Percentiles rank a stretch among this genome's conserved stretches.
Conservation (phyloP, 2,329 filamentous ascomycete genomes). For the Arthroderma uncinatum region DNA sequence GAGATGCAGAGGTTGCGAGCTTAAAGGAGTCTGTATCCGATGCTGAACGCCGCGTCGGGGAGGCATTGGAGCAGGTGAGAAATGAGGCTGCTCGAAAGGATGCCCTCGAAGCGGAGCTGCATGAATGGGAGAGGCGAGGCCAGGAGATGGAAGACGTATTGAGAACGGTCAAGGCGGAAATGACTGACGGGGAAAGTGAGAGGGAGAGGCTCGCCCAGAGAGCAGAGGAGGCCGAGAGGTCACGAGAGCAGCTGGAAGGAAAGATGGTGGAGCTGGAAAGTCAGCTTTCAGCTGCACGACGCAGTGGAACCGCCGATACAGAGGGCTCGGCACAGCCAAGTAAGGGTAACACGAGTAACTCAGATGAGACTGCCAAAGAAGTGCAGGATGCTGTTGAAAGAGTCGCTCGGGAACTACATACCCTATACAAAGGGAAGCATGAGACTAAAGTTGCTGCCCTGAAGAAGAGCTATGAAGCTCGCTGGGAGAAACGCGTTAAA, state of each 20-base stretch:
- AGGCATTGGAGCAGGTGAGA: constrained; percentile 70
- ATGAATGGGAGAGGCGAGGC: constrained; percentile 72
- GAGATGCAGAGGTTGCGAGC: constrained; percentile 80
- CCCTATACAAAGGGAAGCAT: constrained; percentile 92
- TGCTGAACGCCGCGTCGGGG: constrained; percentile 82
- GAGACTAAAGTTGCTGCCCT: constrained; percentile 89
- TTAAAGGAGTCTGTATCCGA: constrained; percentile 80
- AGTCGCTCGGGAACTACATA: constrained; percentile 85
- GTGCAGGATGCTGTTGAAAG: constrained; percentile 80
- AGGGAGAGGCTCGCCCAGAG: constrained; percentile 66
- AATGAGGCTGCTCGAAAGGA: constrained; percentile 64
- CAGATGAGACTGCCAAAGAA: constrained; percentile 46
- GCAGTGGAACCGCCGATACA: constrained; percentile 19
- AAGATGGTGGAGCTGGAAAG: constrained; percentile 38
- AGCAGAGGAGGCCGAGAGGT: constrained; percentile 63
- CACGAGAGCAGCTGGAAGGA: constrained; percentile 35
- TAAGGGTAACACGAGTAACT: constrained; percentile 26
- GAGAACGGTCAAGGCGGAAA: constrained; percentile 68
- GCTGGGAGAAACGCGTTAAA: constrained; percentile 78
- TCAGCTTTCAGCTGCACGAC: constrained; percentile 34
- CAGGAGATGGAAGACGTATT: constrained; percentile 77
- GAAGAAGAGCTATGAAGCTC: constrained; percentile 67
- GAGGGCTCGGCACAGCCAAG: constrained; percentile 25
- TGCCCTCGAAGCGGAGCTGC: constrained; percentile 61
- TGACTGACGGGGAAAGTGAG: constrained; percentile 66